Percentiles rank a stretch among this genome's conserved stretches.
Conservation (phyloP, 805 yeast genomes). For the Phaffomyces thermotolerans region DNA sequence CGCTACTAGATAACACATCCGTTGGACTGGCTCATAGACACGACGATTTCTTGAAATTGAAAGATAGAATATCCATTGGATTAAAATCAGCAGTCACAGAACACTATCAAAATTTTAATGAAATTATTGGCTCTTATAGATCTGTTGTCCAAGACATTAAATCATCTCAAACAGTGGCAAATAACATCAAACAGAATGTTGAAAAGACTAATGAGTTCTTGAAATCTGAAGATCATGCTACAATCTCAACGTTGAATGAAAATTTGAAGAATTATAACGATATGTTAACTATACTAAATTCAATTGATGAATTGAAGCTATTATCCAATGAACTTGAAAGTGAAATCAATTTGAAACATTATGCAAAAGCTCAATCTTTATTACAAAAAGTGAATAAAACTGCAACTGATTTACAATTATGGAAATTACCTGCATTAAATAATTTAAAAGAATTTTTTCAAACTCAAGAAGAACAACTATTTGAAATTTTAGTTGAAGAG, state of each 20-base stretch:
- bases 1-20: constrained; percentile 77
- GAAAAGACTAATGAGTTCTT: constrained; percentile 1
- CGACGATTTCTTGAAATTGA: constrained; percentile 57
- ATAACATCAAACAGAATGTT: constrained; percentile 41
- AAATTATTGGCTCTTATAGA: constrained; percentile 78
- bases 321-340: constrained; percentile 61
- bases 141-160: constrained; percentile 55
- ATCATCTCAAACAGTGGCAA: constrained; percentile 55
- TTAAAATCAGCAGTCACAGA: constrained; percentile 69
- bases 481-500: constrained; percentile 73
- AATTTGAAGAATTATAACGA: constrained; percentile 56
- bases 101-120: constrained; percentile 78
- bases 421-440: constrained; percentile 49
- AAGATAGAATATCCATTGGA: constrained; percentile 46
- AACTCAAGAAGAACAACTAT: constrained; percentile 50
- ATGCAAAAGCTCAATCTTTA: constrained; percentile 54
- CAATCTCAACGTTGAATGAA: constrained; percentile 40
- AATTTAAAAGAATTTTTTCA: constrained; percentile 46
- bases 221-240: constrained; percentile 1
- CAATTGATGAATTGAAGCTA: constrained; percentile 51
- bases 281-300: constrained; percentile 62
- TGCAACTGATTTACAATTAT: constrained; percentile 46
- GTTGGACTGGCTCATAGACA: constrained; percentile 81
- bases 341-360: constrained; percentile 61
- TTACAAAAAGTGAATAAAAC: constrained; percentile 37